Evolutionary conservation across 2,329 filamentous ascomycete species (phyloP).

Genomic region (Colletotrichum lindemuthianum): DNA sequence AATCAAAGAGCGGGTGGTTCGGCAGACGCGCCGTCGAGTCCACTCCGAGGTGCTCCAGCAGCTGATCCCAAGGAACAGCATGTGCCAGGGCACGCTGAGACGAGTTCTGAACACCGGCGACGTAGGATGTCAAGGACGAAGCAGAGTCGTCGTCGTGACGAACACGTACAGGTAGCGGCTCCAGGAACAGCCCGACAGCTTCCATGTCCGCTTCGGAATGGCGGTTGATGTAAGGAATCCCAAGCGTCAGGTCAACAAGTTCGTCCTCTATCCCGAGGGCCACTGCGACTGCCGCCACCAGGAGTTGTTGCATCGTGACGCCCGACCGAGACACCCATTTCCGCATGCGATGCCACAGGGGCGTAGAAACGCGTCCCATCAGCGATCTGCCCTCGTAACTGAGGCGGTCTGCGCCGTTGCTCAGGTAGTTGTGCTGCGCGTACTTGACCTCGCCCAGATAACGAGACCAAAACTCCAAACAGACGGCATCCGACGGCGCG

Average conservation of each 20-base stretch:
- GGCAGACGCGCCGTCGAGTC: conserved; percentile 11
- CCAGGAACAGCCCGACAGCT: conserved; percentile 1
- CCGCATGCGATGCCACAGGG: conserved; percentile 2
- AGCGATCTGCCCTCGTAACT: conserved; percentile 1
- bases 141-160: background rate
- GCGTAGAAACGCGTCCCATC: background rate
- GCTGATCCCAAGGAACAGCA: conserved; percentile 43
- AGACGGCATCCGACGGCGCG: background rate
- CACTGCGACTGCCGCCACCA: background rate
- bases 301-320: background rate
- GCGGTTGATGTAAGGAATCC: conserved; percentile 1
- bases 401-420: background rate
- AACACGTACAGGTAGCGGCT: conserved; percentile 8
- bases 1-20: conserved; percentile 39
- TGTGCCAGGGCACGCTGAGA: conserved; percentile 42
- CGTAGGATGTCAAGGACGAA: background rate
- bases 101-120: conserved; percentile 36
- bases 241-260: background rate
- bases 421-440: background rate
- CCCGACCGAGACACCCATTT: background rate
- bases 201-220: conserved; percentile 4
- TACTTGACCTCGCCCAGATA: background rate
- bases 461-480: background rate
- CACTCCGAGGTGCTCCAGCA: conserved; percentile 39
- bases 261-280: background rate